phyloP scores from a whole-genome alignment of 2,329 filamentous ascomycete species.

The Fusarium verticillioides region DNA sequence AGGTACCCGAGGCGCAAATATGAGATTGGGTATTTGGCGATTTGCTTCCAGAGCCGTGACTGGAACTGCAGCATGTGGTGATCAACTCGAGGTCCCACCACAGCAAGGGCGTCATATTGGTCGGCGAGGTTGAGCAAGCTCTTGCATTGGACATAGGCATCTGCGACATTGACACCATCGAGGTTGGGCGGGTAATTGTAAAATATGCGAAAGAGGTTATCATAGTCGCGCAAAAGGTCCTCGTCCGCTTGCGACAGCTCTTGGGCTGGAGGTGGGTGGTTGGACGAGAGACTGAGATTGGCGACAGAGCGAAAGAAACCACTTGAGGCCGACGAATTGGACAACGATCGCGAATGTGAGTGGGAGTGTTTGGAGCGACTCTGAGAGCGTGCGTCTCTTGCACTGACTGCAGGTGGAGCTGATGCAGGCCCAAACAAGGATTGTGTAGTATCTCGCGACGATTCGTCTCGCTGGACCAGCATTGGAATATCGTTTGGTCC shows the following conservation, averaged over 20 bases:
- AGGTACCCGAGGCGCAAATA: slow-evolving; percentile 92
- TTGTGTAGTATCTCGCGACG: slow-evolving; percentile 32
- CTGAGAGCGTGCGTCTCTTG: slow-evolving; percentile 60
- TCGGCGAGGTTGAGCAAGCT: slow-evolving; percentile 88
- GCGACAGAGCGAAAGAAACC: slow-evolving; percentile 88
- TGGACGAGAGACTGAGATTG: slow-evolving; percentile 70
- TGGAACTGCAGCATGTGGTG: slow-evolving; percentile 95
- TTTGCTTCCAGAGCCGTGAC: slow-evolving; percentile 91
- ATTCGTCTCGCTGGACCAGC: slow-evolving; percentile 80
- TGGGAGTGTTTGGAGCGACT: slow-evolving; percentile 40
- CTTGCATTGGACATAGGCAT: slow-evolving; percentile 94
- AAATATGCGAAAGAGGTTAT: slow-evolving; percentile 94
- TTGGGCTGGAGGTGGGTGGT: slow-evolving; percentile 56
- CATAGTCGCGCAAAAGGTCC: slow-evolving; percentile 89
- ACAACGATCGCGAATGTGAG: slow-evolving; percentile 61
- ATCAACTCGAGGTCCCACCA: slow-evolving; percentile 90
- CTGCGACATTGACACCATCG: slow-evolving; percentile 88
- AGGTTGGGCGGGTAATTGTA: slow-evolving; percentile 90
- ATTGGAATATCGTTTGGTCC: slow-evolving; percentile 84
- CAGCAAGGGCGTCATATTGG: slow-evolving; percentile 89
- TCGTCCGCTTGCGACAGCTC: slow-evolving; percentile 70
- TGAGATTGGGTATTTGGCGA: slow-evolving; percentile 93
- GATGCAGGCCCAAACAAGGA: slow-evolving; percentile 49
- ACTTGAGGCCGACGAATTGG: slow-evolving; percentile 54
- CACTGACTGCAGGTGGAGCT: slow-evolving; percentile 34